Evolutionary conservation across 495 filamentous ascomycete genomes (phyloP).

Genomic region (Penicillium atrosanguineum): DNA sequence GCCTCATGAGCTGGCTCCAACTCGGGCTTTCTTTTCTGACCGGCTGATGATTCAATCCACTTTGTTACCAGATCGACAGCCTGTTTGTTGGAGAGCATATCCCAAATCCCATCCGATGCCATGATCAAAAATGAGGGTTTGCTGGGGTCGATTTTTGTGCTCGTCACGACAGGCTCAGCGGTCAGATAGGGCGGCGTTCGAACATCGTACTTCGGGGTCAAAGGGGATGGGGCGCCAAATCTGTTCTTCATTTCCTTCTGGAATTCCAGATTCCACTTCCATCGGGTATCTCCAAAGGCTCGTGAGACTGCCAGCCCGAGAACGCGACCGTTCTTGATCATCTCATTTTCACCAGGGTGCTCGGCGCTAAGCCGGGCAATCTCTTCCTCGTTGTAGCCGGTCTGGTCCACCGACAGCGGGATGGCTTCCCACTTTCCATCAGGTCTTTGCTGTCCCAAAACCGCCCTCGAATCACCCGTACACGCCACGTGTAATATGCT

Average conservation of each 20-base stretch:
- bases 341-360: conserved; percentile 57
- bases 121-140: conserved; percentile 59
- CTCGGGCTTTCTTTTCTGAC: conserved; percentile 9
- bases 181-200: conserved; percentile 64
- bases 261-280: conserved; percentile 58
- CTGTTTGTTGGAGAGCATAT: conserved; percentile 55
- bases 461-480: conserved; percentile 58
- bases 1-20: conserved; percentile 17
- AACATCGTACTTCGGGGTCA: conserved; percentile 33
- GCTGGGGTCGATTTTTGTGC: conserved; percentile 45
- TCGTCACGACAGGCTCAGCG: conserved; percentile 61
- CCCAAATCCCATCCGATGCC: conserved; percentile 66
- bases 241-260: conserved; percentile 36
- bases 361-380: conserved; percentile 45
- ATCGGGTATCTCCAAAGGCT: conserved; percentile 62
- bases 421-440: conserved; percentile 47
- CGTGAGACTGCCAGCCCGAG: conserved; percentile 57
- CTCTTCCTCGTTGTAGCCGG: conserved; percentile 53
- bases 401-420: conserved; percentile 58
- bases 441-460: conserved; percentile 49
- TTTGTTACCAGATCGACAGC: conserved; percentile 55
- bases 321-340: conserved; percentile 53
- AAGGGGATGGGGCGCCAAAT: conserved; percentile 48
- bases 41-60: conserved; percentile 46
- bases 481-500: conserved; percentile 56